Conservation (phyloP, 192 early-diverging fungal species). For the Coemansia sp. region DNA sequence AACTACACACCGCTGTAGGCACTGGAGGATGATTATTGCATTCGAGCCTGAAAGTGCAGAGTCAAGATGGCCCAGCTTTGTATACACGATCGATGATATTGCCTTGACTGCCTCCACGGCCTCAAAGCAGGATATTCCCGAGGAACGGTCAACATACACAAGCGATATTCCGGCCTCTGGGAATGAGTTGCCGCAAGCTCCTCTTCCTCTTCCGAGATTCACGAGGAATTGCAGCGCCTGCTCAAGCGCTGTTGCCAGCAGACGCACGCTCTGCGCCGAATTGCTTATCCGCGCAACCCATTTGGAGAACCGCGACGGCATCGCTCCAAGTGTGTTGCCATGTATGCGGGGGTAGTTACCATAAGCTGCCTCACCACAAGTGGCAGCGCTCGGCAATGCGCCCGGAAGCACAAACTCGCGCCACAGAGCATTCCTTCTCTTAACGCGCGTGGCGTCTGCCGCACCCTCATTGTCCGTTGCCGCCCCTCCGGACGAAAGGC, state of each 20-base stretch:
- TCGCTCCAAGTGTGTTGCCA: neutral
- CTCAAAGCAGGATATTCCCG: constrained; percentile 4
- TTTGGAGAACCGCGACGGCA: constrained; percentile 35
- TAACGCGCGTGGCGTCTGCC: neutral
- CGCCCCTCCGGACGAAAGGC: neutral
- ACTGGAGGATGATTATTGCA: neutral
- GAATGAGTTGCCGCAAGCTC: neutral
- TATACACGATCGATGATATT: constrained; percentile 33
- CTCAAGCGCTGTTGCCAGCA: constrained; percentile 35
- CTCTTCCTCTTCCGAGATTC: neutral
- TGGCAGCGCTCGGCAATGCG: neutral
- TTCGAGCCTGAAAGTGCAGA: neutral
- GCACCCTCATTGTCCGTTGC: neutral
- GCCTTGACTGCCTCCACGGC: constrained; percentile 24
- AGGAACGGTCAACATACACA: neutral
- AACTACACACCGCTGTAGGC: constrained; percentile 22
- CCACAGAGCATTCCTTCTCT: constrained; percentile 18
- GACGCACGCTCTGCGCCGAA: constrained; percentile 24
- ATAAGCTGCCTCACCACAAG: neutral
- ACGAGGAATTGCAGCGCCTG: constrained; percentile 15
- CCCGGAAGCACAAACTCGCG: constrained; percentile 30
- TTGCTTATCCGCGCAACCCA: constrained; percentile 51
- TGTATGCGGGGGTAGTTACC: neutral
- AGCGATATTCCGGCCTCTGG: neutral
- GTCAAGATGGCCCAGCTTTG: constrained; percentile 23